phyloP scores from a whole-genome alignment of 2,329 filamentous ascomycete genomes.

The Biscogniauxia marginata region DNA sequence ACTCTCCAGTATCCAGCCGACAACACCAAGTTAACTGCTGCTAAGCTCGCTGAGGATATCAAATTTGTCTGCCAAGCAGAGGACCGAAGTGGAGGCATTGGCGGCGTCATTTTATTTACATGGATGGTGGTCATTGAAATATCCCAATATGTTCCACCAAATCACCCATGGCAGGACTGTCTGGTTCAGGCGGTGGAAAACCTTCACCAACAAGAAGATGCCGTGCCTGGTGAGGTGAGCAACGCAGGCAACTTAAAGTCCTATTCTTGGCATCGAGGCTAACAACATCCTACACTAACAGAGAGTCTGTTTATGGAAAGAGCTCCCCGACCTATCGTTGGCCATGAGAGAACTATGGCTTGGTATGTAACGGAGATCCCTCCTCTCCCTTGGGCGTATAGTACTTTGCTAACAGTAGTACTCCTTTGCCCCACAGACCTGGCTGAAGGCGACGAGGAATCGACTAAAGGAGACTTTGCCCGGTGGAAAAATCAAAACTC shows the following conservation, averaged over 20 bases:
- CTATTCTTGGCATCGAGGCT: no score
- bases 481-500: slow-evolving; percentile 5
- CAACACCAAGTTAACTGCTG: not conserved
- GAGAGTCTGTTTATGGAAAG: not conserved
- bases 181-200: not conserved
- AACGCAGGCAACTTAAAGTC: not conserved
- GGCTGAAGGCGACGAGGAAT: not conserved
- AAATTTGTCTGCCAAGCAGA: not conserved
- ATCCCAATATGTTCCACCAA: not conserved
- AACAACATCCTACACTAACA: no score
- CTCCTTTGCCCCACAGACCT: slow-evolving; percentile 2
- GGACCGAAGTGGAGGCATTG: not conserved
- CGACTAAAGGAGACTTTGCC: not conserved
- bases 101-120: not conserved
- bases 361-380: not conserved
- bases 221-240: not conserved
- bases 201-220: not conserved
- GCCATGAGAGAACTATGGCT: not conserved
- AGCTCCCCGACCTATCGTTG: not conserved
- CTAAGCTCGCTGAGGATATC: slow-evolving; percentile 2
- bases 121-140: slow-evolving; percentile 1
- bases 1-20: not conserved
- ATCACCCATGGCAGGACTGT: slow-evolving; percentile 1
- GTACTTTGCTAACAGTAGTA: not conserved
- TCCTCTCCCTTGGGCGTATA: not conserved